Conservation (phyloP, 345 rosid genomes). For the Euphorbia tirucalli region DNA sequence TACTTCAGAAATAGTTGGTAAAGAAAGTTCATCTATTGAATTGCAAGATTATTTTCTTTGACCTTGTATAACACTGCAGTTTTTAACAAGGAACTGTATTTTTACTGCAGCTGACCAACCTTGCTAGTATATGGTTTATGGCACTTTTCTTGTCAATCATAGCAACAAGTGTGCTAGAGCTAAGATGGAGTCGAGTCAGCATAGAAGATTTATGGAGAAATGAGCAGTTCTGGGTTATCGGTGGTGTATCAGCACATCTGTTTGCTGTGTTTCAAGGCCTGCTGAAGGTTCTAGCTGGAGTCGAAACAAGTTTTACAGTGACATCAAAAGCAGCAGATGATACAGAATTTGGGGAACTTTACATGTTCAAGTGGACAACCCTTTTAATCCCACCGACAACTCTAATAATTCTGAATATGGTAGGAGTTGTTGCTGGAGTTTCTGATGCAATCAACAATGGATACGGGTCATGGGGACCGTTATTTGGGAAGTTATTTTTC, state of each 20-base stretch:
- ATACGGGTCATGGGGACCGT: conserved; percentile 86
- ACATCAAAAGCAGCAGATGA: conserved; percentile 81
- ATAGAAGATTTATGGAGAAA: conserved; percentile 92
- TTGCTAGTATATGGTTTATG: conserved; percentile 85
- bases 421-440: conserved; percentile 86
- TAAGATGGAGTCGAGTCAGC: conserved; percentile 89
- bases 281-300: conserved; percentile 89
- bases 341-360: conserved; percentile 82
- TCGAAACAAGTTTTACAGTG: conserved; percentile 94
- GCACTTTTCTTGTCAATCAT: conserved; percentile 90
- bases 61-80: too few relatives aligned
- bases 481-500: conserved; percentile 88
- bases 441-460: conserved; percentile 90
- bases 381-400: conserved; percentile 96
- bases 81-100: background rate
- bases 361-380: conserved; percentile 96
- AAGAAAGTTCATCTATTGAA: too few relatives aligned
- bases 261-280: conserved; percentile 96
- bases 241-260: conserved; percentile 95
- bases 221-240: conserved; percentile 98
- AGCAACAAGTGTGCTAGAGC: conserved; percentile 77
- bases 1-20: too few relatives aligned
- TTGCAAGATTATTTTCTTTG: too few relatives aligned
- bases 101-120: conserved; percentile 59
- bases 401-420: conserved; percentile 86